Percentiles rank a stretch among this genome's conserved stretches.
Evolutionary conservation across 2,329 filamentous ascomycete genomes (phyloP).

Genomic region (Xylaria sp.): DNA sequence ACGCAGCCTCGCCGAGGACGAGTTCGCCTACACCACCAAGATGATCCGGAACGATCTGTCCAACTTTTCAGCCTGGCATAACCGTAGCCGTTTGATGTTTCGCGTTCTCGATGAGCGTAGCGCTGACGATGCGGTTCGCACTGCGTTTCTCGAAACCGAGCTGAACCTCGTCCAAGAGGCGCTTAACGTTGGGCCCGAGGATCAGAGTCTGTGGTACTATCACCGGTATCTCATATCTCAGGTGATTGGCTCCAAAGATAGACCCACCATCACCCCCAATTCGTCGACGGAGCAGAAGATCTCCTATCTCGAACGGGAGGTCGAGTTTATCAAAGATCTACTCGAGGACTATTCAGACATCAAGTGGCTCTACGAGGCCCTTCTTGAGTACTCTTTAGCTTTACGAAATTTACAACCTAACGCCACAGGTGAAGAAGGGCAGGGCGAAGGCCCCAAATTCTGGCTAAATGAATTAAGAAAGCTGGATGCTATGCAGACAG

Average conservation of each 20-base stretch:
- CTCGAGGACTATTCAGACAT: conserved; percentile 67
- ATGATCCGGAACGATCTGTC: conserved; percentile 89
- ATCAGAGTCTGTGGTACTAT: conserved; percentile 98
- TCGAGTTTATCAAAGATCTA: conserved; percentile 77
- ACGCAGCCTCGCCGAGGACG: conserved; percentile 76
- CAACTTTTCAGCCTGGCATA: conserved; percentile 98
- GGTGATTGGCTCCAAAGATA: conserved; percentile 61
- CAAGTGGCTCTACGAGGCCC: conserved; percentile 87
- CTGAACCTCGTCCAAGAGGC: conserved; percentile 79
- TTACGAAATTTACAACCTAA: conserved; percentile 65
- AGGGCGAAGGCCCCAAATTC: conserved; percentile 55
- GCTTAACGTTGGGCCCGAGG: conserved; percentile 88
- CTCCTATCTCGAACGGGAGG: conserved; percentile 74
- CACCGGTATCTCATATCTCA: conserved; percentile 87
- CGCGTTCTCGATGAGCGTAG: conserved; percentile 76
- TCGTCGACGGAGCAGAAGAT: conserved; percentile 71
- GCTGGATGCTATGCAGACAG: conserved; percentile 78
- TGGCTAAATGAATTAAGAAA: conserved; percentile 75
- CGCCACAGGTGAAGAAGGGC: conserved; percentile 53
- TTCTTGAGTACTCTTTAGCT: conserved; percentile 77
- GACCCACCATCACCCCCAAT: conserved; percentile 71
- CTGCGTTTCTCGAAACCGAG: conserved; percentile 79
- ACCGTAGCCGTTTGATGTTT: conserved; percentile 84
- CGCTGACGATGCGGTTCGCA: conserved; percentile 71
- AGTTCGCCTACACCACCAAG: conserved; percentile 89